Base-by-base conservation (phyloP, 306 rosid genomes). In the Lathyrus tuberosus region DNA sequence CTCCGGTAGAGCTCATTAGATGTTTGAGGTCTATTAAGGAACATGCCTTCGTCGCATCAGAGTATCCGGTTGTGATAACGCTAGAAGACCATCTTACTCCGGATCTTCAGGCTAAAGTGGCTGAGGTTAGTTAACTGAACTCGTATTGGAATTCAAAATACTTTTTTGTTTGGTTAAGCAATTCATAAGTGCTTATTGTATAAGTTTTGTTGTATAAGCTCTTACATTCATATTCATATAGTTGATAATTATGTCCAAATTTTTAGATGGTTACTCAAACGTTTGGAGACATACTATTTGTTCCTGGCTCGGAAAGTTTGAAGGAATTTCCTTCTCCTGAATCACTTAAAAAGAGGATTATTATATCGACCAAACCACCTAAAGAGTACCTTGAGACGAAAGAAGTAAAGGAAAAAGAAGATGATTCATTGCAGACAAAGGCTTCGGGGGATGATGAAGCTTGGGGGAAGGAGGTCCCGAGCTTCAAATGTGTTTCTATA, bases 321-420 rank as follows among this genome's bases (percentile, higher is more conserved):
- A 82, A 78, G 80, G 95, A 95, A 68, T 95, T 95, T 79, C 99
- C 89, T 77, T 89, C 99, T 62, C 99, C 99, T 1, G 99, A 82
- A 65, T 89, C 87, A 52, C 81, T 95, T 31, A 95, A 87, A 82
- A 82, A 35, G 77, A 89, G 82, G 76, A 87, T 95, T 70, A 91
- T 95, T 26, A 84, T 95, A 77, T 95, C 99, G 46, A 95, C 99
- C 56, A 95, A 95, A 81, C 99, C 99, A n/a, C 99, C 99, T 60
- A 86, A 87, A 80, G 95, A 95, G 78, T 95, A 95, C 83, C 97
- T 86, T 59, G 90, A 80, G 81, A 78, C 80, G 22, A 88, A 88
- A 73, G 94, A 80, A 53, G 60, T 20, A 41, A 81, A 82, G 70
- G 89, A 87, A 51, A 83, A 76, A 10, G 90, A 73, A 65, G 78